Base-by-base conservation (phyloP, 768 basidiomycete species). In the Psilocybe cubensis region DNA sequence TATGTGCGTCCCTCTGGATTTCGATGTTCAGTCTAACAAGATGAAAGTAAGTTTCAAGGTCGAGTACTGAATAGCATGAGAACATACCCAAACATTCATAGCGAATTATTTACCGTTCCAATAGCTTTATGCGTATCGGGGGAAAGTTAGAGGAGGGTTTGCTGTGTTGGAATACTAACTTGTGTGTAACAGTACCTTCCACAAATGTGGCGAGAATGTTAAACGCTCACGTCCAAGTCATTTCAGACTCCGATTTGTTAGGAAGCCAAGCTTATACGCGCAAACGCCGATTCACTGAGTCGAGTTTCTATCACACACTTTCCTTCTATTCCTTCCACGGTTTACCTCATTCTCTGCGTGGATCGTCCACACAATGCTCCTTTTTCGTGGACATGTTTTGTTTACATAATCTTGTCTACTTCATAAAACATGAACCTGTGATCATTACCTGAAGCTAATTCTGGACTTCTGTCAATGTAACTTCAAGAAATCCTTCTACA, bases 1-100 rank as follows among this genome's bases (percentile, higher is more conserved):
- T 98, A 98, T 0, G 92, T 94, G n/a, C 94, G 81, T n/a, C 95
- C 95, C 68, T 97, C 96, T 1, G 92, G 88, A 74, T 96, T 96
- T 29, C 91, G 87, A 74, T 97, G 93, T 69, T 96, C 95, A 2
- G 92, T 94, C 94, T 96, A 61, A 18, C 4, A 21, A 17, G 29
- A 53, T 42, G 20, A 20, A 18, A 21, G 50, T 38, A 35, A 41
- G 27, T 49, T 50, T 44, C 38, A 49, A 38, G 21, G 33, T 3
- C 14, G 51, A 23, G 35, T 23, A 31, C 21, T 27, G n/a, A 11
- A n/a, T 44, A 27, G 5, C 17, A 18, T 35, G 35, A 41, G 33
- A 9, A 70, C 72, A 17, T 64, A 74, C 75, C 76, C 75, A 76
- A 38, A 74, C 66, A 53, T 71, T 72, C 70, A 71, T 72, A 11